phyloP scores from a whole-genome alignment of 345 rosid species.

The Eucalyptus erythrocorys region DNA sequence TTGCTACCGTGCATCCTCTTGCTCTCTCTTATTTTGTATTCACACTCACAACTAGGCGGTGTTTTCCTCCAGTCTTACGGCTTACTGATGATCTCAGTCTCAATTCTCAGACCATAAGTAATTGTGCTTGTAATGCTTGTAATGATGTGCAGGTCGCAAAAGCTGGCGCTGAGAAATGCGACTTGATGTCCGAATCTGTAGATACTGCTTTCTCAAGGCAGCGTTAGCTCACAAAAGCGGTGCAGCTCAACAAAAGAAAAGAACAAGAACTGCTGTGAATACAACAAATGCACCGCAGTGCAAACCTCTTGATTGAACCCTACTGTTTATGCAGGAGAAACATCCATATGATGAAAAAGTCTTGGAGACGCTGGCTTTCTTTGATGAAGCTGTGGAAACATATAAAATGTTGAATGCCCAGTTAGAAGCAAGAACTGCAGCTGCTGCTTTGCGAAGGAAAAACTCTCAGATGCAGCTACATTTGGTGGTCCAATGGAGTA shows the following conservation, averaged over 20 bases:
- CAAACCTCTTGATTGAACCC: not conserved
- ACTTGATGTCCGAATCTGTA: slow-evolving; percentile 18
- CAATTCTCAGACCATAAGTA: too few species aligned
- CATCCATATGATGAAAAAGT: slow-evolving; percentile 15
- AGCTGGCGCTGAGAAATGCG: slow-evolving; percentile 33
- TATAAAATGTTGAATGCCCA: not conserved
- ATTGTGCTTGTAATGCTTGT: too few species aligned
- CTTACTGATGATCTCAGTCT: too few species aligned
- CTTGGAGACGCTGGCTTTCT: slow-evolving; percentile 12
- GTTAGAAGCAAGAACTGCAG: not conserved
- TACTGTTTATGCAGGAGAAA: slow-evolving; percentile 9
- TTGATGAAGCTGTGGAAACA: slow-evolving; percentile 8
- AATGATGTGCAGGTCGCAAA: slow-evolving; percentile 18
- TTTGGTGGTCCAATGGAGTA: not conserved
- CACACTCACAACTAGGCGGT: too few species aligned
- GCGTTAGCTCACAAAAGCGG: not conserved
- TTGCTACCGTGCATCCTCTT: too few species aligned
- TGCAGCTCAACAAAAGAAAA: not conserved
- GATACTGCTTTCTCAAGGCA: not conserved
- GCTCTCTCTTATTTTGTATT: too few species aligned
- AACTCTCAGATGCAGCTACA: not conserved
- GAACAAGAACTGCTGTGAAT: not conserved
- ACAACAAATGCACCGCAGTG: not conserved
- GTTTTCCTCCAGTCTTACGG: too few species aligned
- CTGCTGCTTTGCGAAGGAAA: not conserved